Percentiles rank a stretch among this genome's conserved stretches.
These are phyloP conservation scores for Solanum bulbocastanum DNA, from an alignment of 257 asterid species.

Conservation along the genomic window DNA sequence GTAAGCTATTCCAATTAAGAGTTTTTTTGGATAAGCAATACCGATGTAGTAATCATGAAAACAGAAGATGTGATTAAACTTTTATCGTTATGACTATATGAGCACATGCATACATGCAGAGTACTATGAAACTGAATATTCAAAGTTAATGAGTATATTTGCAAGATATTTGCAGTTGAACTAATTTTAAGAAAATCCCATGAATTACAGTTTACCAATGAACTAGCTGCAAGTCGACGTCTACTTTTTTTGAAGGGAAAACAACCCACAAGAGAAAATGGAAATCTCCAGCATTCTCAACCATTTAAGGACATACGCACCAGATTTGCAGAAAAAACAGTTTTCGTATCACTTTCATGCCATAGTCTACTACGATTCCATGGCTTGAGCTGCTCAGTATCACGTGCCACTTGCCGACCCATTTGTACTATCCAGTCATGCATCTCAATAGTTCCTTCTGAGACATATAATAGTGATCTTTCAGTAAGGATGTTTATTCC, in stretches of 20 bases:
- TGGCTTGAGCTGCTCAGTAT: not conserved
- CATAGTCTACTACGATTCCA: not conserved
- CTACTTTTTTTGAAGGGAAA: not conserved
- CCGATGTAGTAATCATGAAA: too few relatives aligned
- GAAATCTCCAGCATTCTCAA: not conserved
- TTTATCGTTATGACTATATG: too few relatives aligned
- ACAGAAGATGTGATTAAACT: too few relatives aligned
- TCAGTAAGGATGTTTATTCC: not conserved
- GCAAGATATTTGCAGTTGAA: too few relatives aligned
- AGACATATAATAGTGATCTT: not conserved
- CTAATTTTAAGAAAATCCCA: too few relatives aligned
- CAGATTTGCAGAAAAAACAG: not conserved
- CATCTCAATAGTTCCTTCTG: not conserved
- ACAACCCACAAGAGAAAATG: not conserved
- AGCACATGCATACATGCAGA: too few relatives aligned
- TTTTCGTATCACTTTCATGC: not conserved
- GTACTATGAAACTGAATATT: too few relatives aligned
- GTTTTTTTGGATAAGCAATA: too few relatives aligned
- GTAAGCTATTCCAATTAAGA: too few relatives aligned
- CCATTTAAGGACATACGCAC: not conserved
- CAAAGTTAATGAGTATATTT: too few relatives aligned
- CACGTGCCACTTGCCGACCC: not conserved
- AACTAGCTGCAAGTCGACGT: not conserved
- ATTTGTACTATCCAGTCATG: not conserved
- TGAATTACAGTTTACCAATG: too few relatives aligned